These are phyloP conservation scores for Salvia splendens DNA, from an alignment of 257 asterid species.

Conservation along the genomic window DNA sequence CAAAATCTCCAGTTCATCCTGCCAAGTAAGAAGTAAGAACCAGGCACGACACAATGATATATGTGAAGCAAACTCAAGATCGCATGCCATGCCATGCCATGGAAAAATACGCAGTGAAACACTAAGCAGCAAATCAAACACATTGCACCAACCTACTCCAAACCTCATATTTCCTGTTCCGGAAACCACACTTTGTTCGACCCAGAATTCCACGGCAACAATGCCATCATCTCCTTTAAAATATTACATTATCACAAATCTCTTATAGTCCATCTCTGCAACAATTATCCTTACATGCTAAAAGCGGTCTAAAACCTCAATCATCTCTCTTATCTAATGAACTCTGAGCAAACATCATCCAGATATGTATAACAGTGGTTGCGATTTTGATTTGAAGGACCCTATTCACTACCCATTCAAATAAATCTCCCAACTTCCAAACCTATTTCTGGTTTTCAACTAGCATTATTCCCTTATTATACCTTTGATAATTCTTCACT, in stretches of 20 bases:
- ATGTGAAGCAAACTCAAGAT: background rate
- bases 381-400: background rate
- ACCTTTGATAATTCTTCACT: background rate
- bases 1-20: slow-evolving; percentile 80
- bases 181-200: background rate
- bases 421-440: background rate
- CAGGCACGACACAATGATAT: background rate
- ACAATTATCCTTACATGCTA: background rate
- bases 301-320: background rate
- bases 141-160: background rate
- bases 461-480: background rate
- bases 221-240: background rate
- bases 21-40: slow-evolving; percentile 25
- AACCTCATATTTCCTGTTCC: background rate
- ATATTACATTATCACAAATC: background rate
- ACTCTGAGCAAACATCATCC: background rate
- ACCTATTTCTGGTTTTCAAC: background rate
- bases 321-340: background rate
- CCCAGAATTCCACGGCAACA: background rate
- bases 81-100: background rate
- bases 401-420: background rate
- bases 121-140: background rate
- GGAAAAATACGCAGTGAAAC: background rate
- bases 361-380: background rate
- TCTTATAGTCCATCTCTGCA: background rate